phyloP scores from a whole-genome alignment of 257 asterid species.

The Ilex aquifolium region DNA sequence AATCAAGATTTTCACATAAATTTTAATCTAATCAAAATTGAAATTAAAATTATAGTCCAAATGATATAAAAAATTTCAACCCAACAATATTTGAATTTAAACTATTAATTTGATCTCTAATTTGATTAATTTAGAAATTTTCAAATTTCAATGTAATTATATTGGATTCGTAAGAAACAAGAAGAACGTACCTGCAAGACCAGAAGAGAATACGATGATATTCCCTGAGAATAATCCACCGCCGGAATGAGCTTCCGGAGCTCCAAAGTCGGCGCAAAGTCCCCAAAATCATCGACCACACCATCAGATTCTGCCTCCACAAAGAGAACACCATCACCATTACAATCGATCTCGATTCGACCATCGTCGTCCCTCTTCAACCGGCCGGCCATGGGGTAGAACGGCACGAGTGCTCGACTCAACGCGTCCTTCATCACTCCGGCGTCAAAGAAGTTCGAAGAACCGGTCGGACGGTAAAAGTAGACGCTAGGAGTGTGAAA shows the following conservation, averaged over 20 bases:
- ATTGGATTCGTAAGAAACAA: too few relatives aligned
- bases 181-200: not conserved
- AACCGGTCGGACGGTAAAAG: not conserved
- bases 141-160: too few relatives aligned
- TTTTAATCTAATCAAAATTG: too few relatives aligned
- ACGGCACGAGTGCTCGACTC: not conserved
- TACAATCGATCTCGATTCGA: not conserved
- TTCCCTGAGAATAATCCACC: not conserved
- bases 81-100: too few relatives aligned
- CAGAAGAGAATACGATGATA: not conserved
- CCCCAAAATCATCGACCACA: not conserved
- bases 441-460: not conserved
- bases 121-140: too few relatives aligned
- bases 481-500: not conserved
- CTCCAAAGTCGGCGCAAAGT: not conserved
- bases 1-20: too few relatives aligned
- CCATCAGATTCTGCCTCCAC: not conserved
- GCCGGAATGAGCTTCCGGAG: not conserved
- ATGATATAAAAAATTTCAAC: too few relatives aligned
- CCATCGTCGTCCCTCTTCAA: not conserved
- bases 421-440: not conserved
- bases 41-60: too few relatives aligned
- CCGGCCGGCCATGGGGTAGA: slow-evolving; percentile 1
- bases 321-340: not conserved
- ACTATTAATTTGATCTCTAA: too few relatives aligned